Conservation (phyloP, 768 basidiomycete species). For the Termitomyces sp. region DNA sequence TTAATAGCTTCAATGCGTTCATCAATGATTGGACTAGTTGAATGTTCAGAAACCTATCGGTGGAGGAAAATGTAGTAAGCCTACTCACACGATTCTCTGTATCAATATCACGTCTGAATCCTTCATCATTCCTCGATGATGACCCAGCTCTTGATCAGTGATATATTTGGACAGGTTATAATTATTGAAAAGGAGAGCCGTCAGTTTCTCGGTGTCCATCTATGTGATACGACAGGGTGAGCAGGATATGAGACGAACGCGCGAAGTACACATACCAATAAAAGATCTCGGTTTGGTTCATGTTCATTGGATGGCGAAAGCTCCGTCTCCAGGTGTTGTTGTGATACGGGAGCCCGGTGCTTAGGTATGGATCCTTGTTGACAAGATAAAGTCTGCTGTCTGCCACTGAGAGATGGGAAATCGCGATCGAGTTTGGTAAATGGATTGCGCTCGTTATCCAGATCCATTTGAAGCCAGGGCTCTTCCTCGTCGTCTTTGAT, state of each 20-base stretch:
- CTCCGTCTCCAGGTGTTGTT: neutral
- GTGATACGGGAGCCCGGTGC: neutral
- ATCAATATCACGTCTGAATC: slow-evolving; percentile 37
- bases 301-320: neutral
- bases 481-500: slow-evolving; percentile 16
- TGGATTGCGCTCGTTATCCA: slow-evolving; percentile 20
- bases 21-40: slow-evolving; percentile 30
- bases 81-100: slow-evolving; percentile 36
- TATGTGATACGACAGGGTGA: slow-evolving; percentile 10
- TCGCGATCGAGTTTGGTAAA: slow-evolving; percentile 23
- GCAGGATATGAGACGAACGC: neutral
- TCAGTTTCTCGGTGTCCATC: slow-evolving; percentile 28
- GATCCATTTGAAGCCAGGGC: slow-evolving; percentile 19
- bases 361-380: neutral
- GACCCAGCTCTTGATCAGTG: slow-evolving; percentile 13
- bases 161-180: slow-evolving; percentile 22
- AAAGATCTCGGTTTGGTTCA: slow-evolving; percentile 23
- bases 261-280: slow-evolving; percentile 19
- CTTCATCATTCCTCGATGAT: slow-evolving; percentile 15
- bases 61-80: neutral
- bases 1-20: slow-evolving; percentile 37
- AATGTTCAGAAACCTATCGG: neutral
- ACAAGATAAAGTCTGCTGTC: neutral
- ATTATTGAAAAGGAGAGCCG: slow-evolving; percentile 24
- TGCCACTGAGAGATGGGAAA: slow-evolving; percentile 15